Evolutionary conservation across 2,329 filamentous ascomycete species (phyloP).

Genomic region (Penicillium sumatraense): DNA sequence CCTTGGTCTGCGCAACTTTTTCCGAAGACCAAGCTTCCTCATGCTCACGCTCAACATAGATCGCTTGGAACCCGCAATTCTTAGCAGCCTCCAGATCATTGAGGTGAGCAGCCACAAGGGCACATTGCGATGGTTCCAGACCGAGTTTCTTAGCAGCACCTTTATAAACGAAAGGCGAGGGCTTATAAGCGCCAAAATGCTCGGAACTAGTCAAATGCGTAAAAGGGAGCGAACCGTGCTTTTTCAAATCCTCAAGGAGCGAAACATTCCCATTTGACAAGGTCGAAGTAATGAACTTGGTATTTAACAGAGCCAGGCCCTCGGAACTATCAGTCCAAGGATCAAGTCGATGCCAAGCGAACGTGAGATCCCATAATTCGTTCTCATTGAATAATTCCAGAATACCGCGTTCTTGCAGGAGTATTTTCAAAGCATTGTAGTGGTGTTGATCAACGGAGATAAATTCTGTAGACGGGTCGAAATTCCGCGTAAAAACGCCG

Average conservation of each 20-base stretch:
- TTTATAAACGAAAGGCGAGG: conserved; percentile 67
- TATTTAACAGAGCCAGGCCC: conserved; percentile 63
- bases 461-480: conserved; percentile 54
- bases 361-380: conserved; percentile 64
- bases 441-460: conserved; percentile 76
- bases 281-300: conserved; percentile 64
- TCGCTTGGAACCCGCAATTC: conserved; percentile 65
- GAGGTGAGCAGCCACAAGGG: conserved; percentile 79
- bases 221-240: conserved; percentile 65
- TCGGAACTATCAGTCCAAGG: conserved; percentile 68
- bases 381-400: conserved; percentile 63
- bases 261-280: conserved; percentile 75
- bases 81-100: conserved; percentile 70
- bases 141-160: conserved; percentile 67
- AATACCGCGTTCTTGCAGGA: conserved; percentile 63
- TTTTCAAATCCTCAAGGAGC: conserved; percentile 68
- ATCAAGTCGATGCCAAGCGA: conserved; percentile 72
- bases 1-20: conserved; percentile 56
- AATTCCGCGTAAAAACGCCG: conserved; percentile 60
- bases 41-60: conserved; percentile 71
- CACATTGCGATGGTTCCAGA: conserved; percentile 64
- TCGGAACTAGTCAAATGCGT: conserved; percentile 67
- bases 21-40: conserved; percentile 68
- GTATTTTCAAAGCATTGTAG: conserved; percentile 61
- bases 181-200: conserved; percentile 77